phyloP scores from a whole-genome alignment of 352 stramenopile species.

The Halophytophthora polymorphica region DNA sequence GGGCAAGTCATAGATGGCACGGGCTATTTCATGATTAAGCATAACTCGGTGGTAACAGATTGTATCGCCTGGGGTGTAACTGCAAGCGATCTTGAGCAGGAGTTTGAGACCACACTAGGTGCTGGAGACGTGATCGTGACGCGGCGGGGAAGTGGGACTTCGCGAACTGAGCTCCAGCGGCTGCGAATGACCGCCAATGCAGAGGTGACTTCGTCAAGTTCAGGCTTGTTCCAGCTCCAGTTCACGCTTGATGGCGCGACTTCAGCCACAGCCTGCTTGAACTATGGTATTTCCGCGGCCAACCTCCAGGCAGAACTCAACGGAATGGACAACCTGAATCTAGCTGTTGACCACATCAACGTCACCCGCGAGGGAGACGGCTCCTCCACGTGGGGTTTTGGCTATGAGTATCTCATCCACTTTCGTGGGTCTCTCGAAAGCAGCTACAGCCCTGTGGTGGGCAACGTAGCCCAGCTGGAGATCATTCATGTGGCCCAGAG shows the following conservation, averaged over 20 bases:
- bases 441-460: slow-evolving; percentile 56
- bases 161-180: slow-evolving; percentile 65
- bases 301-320: slow-evolving; percentile 67
- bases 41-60: slow-evolving; percentile 19
- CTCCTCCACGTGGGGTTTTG: slow-evolving; percentile 62
- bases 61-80: slow-evolving; percentile 64
- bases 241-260: slow-evolving; percentile 58
- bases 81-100: slow-evolving; percentile 39
- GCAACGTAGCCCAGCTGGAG: slow-evolving; percentile 44
- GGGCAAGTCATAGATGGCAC: slow-evolving; percentile 54
- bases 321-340: slow-evolving; percentile 39
- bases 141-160: slow-evolving; percentile 50
- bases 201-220: slow-evolving; percentile 40
- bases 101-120: slow-evolving; percentile 35
- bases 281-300: slow-evolving; percentile 64
- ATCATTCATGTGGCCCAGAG: slow-evolving; percentile 49
- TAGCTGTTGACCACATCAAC: slow-evolving; percentile 44
- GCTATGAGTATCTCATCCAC: slow-evolving; percentile 71
- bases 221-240: slow-evolving; percentile 57
- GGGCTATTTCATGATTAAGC: slow-evolving; percentile 54
- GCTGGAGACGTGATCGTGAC: slow-evolving; percentile 58
- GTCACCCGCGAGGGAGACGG: slow-evolving; percentile 69
- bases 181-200: slow-evolving; percentile 68
- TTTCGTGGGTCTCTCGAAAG: slow-evolving; percentile 58
- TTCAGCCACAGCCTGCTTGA: slow-evolving; percentile 53